Base-by-base conservation (phyloP, 495 filamentous ascomycete species). In the Penicillium antarcticum region DNA sequence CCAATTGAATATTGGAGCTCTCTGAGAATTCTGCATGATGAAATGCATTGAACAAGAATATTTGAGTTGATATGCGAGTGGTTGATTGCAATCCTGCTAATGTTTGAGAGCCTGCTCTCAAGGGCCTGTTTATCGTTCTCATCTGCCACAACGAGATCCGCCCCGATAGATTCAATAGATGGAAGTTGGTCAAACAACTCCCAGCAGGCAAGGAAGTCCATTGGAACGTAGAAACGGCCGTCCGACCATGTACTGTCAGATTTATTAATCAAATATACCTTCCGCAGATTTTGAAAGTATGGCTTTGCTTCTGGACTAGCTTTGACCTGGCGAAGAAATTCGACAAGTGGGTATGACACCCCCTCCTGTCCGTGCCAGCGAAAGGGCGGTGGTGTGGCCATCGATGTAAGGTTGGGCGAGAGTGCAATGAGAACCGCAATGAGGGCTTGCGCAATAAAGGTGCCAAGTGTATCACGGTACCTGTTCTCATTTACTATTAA, bases 231-330 rank as follows among this genome's bases (percentile, higher is more conserved):
- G 45, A 54, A 69, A 1, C 51, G 46, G 0, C 38, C 56, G 32
- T 67, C 56, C 4, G 39, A 29, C 23, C 19, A 51, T 11, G 1
- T 6, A 12, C 10, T 5, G 5, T 14, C 14, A 5, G n/a, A 11
- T n/a, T 53, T 42, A 14, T 42, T 33, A 32, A 58, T 50, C 31
- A 66, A 35, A 7, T 63, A 56, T 3, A 66, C 55, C 8, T 51
- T 50, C 34, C 47, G 57, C 2, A 68, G 57, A 31, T 62, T 57
- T 19, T 53, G 62, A 29, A 69, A 57, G 33, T 52, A 66, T 4
- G 52, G 56, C 3, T 31, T 53, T 1, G 29, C 23, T 2, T 32
- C 29, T 10, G 48, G 44, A 14, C 51, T 17, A 0, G 45, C 34
- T 31, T 64, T 61, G 11, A 48, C 42, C 6, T 42, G 33, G 5